Evolutionary conservation across 2,329 filamentous ascomycete species (phyloP).

Genomic region (Passalora sequoiae): DNA sequence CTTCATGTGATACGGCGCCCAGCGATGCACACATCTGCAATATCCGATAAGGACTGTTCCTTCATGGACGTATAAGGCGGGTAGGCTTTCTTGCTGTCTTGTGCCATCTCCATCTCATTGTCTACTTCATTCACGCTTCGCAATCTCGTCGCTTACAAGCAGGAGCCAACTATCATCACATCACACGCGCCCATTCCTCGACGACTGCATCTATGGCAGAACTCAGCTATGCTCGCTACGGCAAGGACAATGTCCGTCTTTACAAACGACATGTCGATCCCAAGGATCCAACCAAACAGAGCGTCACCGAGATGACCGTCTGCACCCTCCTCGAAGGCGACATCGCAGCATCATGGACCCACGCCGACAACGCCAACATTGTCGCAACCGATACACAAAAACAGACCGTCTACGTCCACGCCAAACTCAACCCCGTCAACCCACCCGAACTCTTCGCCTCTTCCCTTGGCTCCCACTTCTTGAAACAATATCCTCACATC

Average conservation of each 20-base stretch:
- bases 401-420: slow-evolving; percentile 84
- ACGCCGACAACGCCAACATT: slow-evolving; percentile 88
- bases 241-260: slow-evolving; percentile 97
- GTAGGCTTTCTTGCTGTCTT: background rate
- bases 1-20: background rate
- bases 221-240: slow-evolving; percentile 63
- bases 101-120: background rate
- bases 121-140: background rate
- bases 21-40: background rate
- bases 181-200: no score
- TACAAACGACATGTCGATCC: slow-evolving; percentile 86
- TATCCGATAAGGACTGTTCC: background rate
- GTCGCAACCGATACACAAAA: slow-evolving; percentile 98
- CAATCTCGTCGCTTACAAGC: no score
- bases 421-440: slow-evolving; percentile 86
- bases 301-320: slow-evolving; percentile 91
- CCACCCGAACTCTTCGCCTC: slow-evolving; percentile 89
- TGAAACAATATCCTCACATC: slow-evolving; percentile 84
- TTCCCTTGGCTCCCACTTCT: slow-evolving; percentile 80
- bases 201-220: slow-evolving; percentile 46
- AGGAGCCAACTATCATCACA: no score
- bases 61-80: background rate
- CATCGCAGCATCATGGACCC: slow-evolving; percentile 83
- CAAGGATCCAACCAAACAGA: slow-evolving; percentile 62
- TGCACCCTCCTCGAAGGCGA: slow-evolving; percentile 88